Percentiles rank a stretch among this genome's conserved stretches.
These are phyloP conservation scores for Beauveria brongniartii DNA, from an alignment of 2,329 filamentous ascomycete genomes.

Conservation along the genomic window DNA sequence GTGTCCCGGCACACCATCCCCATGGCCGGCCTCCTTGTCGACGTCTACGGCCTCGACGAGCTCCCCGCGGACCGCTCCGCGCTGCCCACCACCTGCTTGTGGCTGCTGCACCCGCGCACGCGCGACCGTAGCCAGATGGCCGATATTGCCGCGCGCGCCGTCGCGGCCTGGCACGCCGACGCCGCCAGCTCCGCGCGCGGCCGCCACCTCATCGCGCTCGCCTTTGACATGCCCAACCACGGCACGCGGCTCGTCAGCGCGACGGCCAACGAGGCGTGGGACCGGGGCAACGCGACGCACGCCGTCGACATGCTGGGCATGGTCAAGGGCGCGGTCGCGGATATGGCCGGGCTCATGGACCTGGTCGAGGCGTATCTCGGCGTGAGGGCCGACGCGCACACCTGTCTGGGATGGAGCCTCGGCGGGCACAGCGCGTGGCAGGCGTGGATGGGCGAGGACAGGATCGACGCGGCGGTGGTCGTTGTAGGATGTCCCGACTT, in stretches of 20 bases:
- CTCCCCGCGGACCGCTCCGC: slow-evolving; percentile 40
- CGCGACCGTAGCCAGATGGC: slow-evolving; percentile 66
- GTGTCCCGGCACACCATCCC: slow-evolving; percentile 60
- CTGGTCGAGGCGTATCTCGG: slow-evolving; percentile 65
- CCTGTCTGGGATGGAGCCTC: slow-evolving; percentile 75
- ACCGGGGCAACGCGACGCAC: slow-evolving; percentile 67
- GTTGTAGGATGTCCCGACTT: slow-evolving; percentile 90
- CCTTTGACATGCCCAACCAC: slow-evolving; percentile 92
- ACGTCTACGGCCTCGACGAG: slow-evolving; percentile 74
- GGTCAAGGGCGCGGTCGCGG: slow-evolving; percentile 64
- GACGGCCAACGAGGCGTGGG: slow-evolving; percentile 70
- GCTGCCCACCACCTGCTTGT: slow-evolving; percentile 66
- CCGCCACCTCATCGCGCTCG: slow-evolving; percentile 65
- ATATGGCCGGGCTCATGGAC: slow-evolving; percentile 68
- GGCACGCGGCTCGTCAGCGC: slow-evolving; percentile 62
- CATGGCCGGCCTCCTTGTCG: slow-evolving; percentile 71
- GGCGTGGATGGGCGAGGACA: slow-evolving; percentile 65
- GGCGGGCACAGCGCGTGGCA: slow-evolving; percentile 89
- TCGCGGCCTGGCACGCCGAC: slow-evolving; percentile 58
- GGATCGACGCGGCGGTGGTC: slow-evolving; percentile 69
- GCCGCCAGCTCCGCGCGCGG: slow-evolving; percentile 19
- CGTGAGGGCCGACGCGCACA: slow-evolving; percentile 49
- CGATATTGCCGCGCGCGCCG: slow-evolving; percentile 58
- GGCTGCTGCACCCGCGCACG: slow-evolving; percentile 79
- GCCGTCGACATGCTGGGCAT: slow-evolving; percentile 87